Percentiles rank a stretch among this genome's conserved stretches.
These are phyloP conservation scores for Ogataea degrootiae DNA, from an alignment of 805 yeast genomes.

Conservation along the genomic window DNA sequence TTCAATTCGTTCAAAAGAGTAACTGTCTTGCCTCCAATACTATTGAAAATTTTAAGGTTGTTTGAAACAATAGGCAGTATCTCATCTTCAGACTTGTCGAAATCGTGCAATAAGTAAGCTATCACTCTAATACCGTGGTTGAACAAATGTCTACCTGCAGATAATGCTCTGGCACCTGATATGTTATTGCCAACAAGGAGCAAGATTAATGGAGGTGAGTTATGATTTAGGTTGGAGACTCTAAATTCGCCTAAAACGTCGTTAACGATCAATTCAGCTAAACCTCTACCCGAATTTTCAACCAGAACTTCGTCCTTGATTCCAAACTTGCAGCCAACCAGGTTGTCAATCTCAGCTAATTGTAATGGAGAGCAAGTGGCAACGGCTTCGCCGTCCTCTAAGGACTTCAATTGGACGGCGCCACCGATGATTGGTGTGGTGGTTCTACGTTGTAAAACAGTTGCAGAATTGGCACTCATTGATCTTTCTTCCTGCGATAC, in stretches of 20 bases:
- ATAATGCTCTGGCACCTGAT: constrained; percentile 71
- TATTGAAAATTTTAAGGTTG: constrained; percentile 53
- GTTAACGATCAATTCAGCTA: constrained; percentile 53
- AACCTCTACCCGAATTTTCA: constrained; percentile 67
- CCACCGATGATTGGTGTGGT: constrained; percentile 10
- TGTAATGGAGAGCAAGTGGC: constrained; percentile 77
- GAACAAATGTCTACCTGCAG: constrained; percentile 72
- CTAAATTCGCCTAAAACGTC: constrained; percentile 69
- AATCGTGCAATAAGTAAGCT: constrained; percentile 38
- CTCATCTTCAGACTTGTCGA: constrained; percentile 37
- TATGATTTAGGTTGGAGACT: constrained; percentile 61
- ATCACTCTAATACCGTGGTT: constrained; percentile 71
- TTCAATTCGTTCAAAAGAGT: constrained; percentile 33
- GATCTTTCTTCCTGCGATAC: constrained; percentile 17
- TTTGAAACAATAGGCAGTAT: constrained; percentile 30
- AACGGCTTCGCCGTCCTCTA: constrained; percentile 28
- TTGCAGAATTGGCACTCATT: constrained; percentile 16
- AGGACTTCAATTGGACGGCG: constrained; percentile 11
- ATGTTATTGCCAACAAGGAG: constrained; percentile 69
- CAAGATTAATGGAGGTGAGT: constrained; percentile 73
- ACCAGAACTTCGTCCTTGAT: constrained; percentile 40
- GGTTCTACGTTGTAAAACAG: constrained; percentile 14
- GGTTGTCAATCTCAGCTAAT: constrained; percentile 66
- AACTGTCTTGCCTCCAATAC: constrained; percentile 67
- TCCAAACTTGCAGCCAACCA: constrained; percentile 49